Conservation (phyloP, 257 asterid species). For the Petunia axillaris region DNA sequence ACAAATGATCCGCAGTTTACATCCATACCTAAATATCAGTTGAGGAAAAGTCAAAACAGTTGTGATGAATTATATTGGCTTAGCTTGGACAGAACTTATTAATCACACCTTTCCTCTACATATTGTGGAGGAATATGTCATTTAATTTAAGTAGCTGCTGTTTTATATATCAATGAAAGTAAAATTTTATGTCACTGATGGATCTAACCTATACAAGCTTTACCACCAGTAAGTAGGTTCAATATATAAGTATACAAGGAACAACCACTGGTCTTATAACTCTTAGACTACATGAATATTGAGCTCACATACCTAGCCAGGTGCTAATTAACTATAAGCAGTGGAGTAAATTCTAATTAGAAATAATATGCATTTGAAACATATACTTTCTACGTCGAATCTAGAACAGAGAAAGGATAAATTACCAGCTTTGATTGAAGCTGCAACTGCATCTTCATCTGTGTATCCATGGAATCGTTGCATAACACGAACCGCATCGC, state of each 20-base stretch:
- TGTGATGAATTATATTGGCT: background rate
- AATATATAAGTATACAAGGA: too few relatives aligned
- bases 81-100: background rate
- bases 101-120: background rate
- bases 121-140: background rate
- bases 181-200: background rate
- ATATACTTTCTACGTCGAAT: background rate
- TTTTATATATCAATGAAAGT: background rate
- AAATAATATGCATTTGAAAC: background rate
- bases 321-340: background rate
- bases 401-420: background rate
- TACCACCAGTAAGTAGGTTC: background rate
- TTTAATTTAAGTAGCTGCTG: background rate
- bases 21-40: conserved; percentile 59
- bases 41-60: background rate
- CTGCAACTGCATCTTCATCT: conserved; percentile 80
- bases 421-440: conserved; percentile 72
- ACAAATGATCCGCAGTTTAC: conserved; percentile 65
- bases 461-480: conserved; percentile 60
- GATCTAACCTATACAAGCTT: background rate
- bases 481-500: conserved; percentile 67
- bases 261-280: background rate
- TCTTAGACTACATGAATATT: background rate
- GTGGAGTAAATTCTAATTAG: background rate
- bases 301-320: background rate